Base-by-base conservation (phyloP, 257 asterid species). In the Hygrophila difformis region DNA sequence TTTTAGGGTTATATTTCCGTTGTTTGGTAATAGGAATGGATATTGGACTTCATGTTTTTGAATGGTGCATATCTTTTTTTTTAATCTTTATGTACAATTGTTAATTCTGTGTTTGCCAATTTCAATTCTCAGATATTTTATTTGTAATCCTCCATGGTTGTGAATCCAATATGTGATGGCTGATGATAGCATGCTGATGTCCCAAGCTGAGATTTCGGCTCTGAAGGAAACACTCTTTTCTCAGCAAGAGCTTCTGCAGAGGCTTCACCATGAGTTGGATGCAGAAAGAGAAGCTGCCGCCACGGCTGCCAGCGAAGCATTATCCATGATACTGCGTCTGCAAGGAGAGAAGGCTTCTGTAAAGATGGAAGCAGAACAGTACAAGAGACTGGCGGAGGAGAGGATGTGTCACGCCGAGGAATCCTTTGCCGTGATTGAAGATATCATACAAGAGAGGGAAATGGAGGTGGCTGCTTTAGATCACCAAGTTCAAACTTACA, bases 261-360 rank as follows among this genome's bases (percentile, higher is more conserved):
- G 76, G 28, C 96, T 85, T 13, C 77, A 82, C 84, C 53, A 48
- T 51, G 98, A 89, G 38, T 57, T 85, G 57, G 98, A 89, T 24
- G 96, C 82, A 4, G 96, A 89, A 58, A 60, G 96, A 65, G 96
- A 89, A 51, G 85, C 98, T 14, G 77, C 96, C 0, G 74, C 94
- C 41, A 69, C 76, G 19, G 88, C 96, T 0, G 92, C 96, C 9
- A 77, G 92, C 8, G 98, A 89, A 67, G 84, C 98, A 1, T 39
- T 89, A 8, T 75, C 91, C 0, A 79, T 85, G 60, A 89, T 89
- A 43, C 19, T 85, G 18, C 96, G 96, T 15, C 72, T 89, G 3
- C 94, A 89, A 61, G 94, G 93, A 29, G 98, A 89, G 47, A 89
- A 85, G 37, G 91, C 93, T 9, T 82, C 92, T 0, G 84, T 89